phyloP scores from a whole-genome alignment of 345 rosid species.

The Turnera subulata region DNA sequence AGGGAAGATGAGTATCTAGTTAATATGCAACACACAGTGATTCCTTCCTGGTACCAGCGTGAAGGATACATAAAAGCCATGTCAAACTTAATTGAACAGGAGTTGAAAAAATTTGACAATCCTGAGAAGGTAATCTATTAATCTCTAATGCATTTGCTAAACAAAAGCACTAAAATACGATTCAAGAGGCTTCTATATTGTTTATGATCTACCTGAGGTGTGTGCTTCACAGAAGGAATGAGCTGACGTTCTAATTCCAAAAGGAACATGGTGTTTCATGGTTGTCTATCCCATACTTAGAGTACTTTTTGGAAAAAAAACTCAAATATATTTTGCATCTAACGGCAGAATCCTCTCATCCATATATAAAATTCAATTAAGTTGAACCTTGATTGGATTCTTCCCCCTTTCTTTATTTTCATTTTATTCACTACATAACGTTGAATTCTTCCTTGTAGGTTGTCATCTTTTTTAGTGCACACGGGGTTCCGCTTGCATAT shows the following conservation, averaged over 20 bases:
- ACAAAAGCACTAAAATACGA: too few relatives aligned
- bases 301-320: too few relatives aligned
- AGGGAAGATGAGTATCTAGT: conserved; percentile 98
- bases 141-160: too few relatives aligned
- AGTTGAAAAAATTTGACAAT: conserved; percentile 56
- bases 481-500: conserved; percentile 98
- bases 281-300: too few relatives aligned
- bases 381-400: not conserved
- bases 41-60: conserved; percentile 99
- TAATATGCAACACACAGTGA: conserved; percentile 97
- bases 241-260: too few relatives aligned
- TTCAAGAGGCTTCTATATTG: too few relatives aligned
- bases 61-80: conserved; percentile 92
- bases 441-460: conserved; percentile 43
- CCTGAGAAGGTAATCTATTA: conserved; percentile 59
- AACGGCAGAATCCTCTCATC: too few relatives aligned
- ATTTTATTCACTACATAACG: not conserved
- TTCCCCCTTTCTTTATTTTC: not conserved
- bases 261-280: too few relatives aligned
- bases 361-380: too few relatives aligned
- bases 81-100: conserved; percentile 76
- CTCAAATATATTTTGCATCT: not conserved
- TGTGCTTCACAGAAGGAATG: too few relatives aligned
- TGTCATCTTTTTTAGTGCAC: conserved; percentile 96
- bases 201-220: too few relatives aligned